These are phyloP conservation scores for Yarrowia hollandica DNA, from an alignment of 805 yeast species.

Conservation along the genomic window DNA sequence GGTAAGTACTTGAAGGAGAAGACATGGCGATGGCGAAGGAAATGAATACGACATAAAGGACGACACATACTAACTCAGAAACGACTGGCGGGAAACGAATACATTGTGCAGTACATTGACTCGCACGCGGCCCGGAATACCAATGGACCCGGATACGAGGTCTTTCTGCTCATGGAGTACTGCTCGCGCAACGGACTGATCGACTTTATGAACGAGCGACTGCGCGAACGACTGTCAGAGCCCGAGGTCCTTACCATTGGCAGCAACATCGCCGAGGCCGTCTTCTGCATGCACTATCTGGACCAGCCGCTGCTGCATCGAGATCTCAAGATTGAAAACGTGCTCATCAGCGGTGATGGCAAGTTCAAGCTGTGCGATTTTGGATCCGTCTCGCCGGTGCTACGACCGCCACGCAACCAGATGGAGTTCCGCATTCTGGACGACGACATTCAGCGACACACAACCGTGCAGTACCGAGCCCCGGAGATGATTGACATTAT, in stretches of 20 bases:
- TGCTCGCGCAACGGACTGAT: conserved; percentile 81
- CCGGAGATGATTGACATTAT: conserved; percentile 96
- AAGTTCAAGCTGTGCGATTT: conserved; percentile 87
- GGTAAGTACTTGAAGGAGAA: conserved; percentile 41
- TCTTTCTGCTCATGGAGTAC: conserved; percentile 86
- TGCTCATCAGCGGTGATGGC: conserved; percentile 65
- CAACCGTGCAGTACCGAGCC: conserved; percentile 92
- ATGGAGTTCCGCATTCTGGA: conserved; percentile 73
- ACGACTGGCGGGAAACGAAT: conserved; percentile 71
- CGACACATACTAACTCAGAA: conserved; percentile 43
- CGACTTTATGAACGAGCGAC: conserved; percentile 85
- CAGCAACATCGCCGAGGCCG: conserved; percentile 76
- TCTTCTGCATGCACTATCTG: conserved; percentile 79
- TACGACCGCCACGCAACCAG: conserved; percentile 72
- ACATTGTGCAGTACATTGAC: conserved; percentile 88
- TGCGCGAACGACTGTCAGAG: conserved; percentile 75
- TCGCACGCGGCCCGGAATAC: conserved; percentile 84
- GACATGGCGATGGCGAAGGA: not conserved
- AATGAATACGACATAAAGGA: not conserved
- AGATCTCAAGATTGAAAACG: conserved; percentile 93
- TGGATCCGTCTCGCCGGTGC: conserved; percentile 77
- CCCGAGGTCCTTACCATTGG: conserved; percentile 77
- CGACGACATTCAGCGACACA: conserved; percentile 82
- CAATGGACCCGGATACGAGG: conserved; percentile 64
- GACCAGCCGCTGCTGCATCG: conserved; percentile 76